Evolutionary conservation across 2,329 filamentous ascomycete genomes (phyloP).

Genomic region (Xylariales sp.): DNA sequence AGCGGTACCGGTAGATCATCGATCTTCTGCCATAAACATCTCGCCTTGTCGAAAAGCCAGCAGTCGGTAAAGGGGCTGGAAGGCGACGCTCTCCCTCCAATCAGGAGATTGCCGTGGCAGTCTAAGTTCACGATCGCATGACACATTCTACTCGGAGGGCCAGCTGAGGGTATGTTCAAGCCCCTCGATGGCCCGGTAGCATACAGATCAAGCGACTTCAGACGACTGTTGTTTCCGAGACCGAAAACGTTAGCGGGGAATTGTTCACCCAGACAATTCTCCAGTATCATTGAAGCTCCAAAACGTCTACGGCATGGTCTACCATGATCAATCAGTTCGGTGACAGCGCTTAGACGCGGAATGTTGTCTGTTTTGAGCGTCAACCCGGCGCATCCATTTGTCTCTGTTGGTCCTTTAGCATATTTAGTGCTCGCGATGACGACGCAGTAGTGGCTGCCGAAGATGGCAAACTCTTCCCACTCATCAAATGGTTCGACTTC

Average conservation of each 20-base stretch:
- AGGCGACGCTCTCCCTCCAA: constrained; percentile 77
- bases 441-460: constrained; percentile 79
- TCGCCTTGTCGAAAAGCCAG: constrained; percentile 62
- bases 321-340: constrained; percentile 31
- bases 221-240: constrained; percentile 38
- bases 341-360: constrained; percentile 6
- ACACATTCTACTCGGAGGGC: constrained; percentile 57
- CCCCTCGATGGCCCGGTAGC: constrained; percentile 20
- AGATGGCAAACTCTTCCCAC: constrained; percentile 90
- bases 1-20: constrained; percentile 64
- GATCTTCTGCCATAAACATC: constrained; percentile 55
- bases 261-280: constrained; percentile 34
- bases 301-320: constrained; percentile 52
- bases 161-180: constrained; percentile 21
- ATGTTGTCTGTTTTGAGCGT: constrained; percentile 2
- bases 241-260: constrained; percentile 42
- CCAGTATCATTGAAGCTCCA: constrained; percentile 46
- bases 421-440: constrained; percentile 53
- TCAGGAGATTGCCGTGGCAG: constrained; percentile 55
- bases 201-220: constrained; percentile 49
- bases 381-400: neutral
- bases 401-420: constrained; percentile 4
- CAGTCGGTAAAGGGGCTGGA: constrained; percentile 64
- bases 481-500: constrained; percentile 82
- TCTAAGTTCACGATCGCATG: constrained; percentile 69